Evolutionary conservation across 768 basidiomycete genomes (phyloP).

Genomic region (Tubosaeta sp.): DNA sequence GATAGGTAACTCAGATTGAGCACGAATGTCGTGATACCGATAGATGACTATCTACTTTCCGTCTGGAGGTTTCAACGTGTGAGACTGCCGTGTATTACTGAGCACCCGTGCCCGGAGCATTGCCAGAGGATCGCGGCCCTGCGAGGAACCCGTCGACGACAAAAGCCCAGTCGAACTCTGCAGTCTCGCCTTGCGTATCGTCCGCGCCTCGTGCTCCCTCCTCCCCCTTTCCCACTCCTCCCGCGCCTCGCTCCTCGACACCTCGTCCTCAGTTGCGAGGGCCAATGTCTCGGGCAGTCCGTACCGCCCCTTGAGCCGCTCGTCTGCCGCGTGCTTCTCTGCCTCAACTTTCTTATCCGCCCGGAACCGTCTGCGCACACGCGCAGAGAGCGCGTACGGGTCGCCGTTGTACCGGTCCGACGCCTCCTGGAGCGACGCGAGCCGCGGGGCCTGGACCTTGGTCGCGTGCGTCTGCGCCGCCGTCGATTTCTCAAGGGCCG

Average conservation of each 20-base stretch:
- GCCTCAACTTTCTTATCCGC: constrained; percentile 80
- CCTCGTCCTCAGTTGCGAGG: constrained; percentile 64
- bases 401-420: constrained; percentile 81
- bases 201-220: constrained; percentile 40
- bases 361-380: constrained; percentile 77
- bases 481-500: constrained; percentile 84
- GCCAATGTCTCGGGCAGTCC: constrained; percentile 67
- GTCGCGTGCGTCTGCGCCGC: constrained; percentile 68
- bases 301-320: constrained; percentile 67
- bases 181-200: constrained; percentile 49
- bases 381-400: constrained; percentile 76
- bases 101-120: constrained; percentile 54
- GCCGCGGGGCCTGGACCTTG: constrained; percentile 71
- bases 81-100: constrained; percentile 46
- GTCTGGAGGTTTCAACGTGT: constrained; percentile 23
- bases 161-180: constrained; percentile 25
- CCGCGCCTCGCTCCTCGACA: constrained; percentile 55
- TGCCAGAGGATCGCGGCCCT: constrained; percentile 30
- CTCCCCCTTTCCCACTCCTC: constrained; percentile 57
- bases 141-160: constrained; percentile 16
- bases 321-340: constrained; percentile 65
- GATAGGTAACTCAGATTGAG: constrained; percentile 19
- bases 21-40: constrained; percentile 7
- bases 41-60: constrained; percentile 8
- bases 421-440: constrained; percentile 72